Base-by-base conservation (phyloP, 495 filamentous ascomycete species). In the Xylaria intraflava region DNA sequence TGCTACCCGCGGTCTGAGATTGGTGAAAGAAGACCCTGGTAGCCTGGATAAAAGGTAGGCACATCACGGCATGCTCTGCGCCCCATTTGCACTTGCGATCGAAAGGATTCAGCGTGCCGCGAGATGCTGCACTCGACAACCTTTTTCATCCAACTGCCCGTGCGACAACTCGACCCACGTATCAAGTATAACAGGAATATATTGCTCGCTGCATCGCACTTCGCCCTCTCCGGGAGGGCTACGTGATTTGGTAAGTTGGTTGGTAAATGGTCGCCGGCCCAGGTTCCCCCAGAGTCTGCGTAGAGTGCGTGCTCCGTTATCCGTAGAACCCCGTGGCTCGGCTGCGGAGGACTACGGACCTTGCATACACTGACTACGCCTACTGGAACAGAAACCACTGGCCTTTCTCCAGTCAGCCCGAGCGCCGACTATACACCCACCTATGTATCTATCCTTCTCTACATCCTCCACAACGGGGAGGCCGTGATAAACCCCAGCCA, bases 1-100 rank as follows among this genome's bases (percentile, higher is more conserved):
- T 43, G 36, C 44, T 47, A 55, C 45, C 52, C 52, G 52, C 24
- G 35, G 52, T 43, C 24, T 55, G 35, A 55, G 52, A 55, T 43
- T 41, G 49, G 51, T 45, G 51, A 41, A 27, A 26, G 14, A 39
- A 41, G 26, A 35, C 45, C 49, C 49, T 45, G 49, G 49, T 22
- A 45, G 46, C 31, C 29, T 55, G 7, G 14, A 27, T 31, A 17
- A 39, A 33, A 48, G 26, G 31, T 16, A 54, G 35, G 17, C 17
- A 38, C 14, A 38, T 35, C 31, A 35, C 31, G 31, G 35, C 38
- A 26, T 35, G 44, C 26, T 46, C 36, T 36, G 45, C 27, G 14
- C 35, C 33, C 51, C 51, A 19, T 46, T 40, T 31, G 14, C 17
- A 14, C n/a, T 38, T n/a, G n/a, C 45, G 38, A 55, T 49, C 52